Evolutionary conservation across 164 flowering plant species (phyloP), one percentile per base, ranked within the genome.

Genomic region (Litsea cubeba): DNA sequence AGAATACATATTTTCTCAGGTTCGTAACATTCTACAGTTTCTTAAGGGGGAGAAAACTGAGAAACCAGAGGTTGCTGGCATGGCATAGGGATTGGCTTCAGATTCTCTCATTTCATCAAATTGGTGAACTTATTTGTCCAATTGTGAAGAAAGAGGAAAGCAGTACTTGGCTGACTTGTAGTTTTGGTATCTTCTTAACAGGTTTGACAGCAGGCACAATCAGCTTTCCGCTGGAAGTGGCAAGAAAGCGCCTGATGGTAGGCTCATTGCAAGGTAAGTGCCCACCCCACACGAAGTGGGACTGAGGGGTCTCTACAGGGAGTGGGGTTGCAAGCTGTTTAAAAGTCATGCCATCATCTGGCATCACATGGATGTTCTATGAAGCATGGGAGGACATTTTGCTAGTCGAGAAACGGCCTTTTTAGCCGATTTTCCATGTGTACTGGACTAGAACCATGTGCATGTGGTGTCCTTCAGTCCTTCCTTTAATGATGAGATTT

Each of bases 321-420:
- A 98, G n/a, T 93, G 98, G 97, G 97, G 89, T 70, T 70, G 98
- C 99, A 3, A 96, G 97, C 76, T 90, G 92, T 74, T 77, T 94
- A 64, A 96, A 96, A 78, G 98, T 96, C 65, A 90, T 92, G 94
- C 99, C 98, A 7, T 79, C 91, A 63, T 94, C 99, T 25, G 25
- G 25, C 25, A 94, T 96, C 77, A 94, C 98, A 26, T 91, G 97
- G 97, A 92, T 92, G 97, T 96, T 94, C 73, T 94, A 96, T 65
- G 98, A 96, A 85, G 98, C 97, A 62, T 94, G 97, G 95, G 92
- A 94, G 76, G 99, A 93, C 66, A 79, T 92, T 49, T 75, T 95
- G 79, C 84, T 92, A 5, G 76, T 65, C 30, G 84, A 85, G 8
- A 87, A 51, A 30, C 35, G 26, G 12, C 76, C 28, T 26, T 30